These are phyloP conservation scores for Xerocomellus intermedius DNA, from an alignment of 768 basidiomycete species.

Conservation along the genomic window DNA sequence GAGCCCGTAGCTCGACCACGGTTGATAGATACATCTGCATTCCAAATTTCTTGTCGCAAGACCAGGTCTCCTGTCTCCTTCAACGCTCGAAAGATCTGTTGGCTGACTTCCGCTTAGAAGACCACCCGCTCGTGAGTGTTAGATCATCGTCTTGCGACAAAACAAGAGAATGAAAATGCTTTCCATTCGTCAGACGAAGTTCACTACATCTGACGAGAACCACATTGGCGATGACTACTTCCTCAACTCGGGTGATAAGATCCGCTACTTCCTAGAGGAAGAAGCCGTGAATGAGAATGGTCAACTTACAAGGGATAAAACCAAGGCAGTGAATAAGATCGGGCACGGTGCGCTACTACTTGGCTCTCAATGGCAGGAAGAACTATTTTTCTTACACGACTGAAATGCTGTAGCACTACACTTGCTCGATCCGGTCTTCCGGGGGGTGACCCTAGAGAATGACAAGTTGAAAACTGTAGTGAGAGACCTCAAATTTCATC, in stretches of 20 bases:
- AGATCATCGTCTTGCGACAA: neutral
- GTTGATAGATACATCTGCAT: slow-evolving; percentile 71
- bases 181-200: slow-evolving; percentile 64
- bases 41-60: slow-evolving; percentile 63
- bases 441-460: slow-evolving; percentile 78
- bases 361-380: no score
- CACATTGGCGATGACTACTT: slow-evolving; percentile 95
- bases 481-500: slow-evolving; percentile 76
- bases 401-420: slow-evolving; percentile 62
- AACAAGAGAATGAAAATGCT: neutral
- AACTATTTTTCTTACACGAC: neutral
- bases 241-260: slow-evolving; percentile 88
- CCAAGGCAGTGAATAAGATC: slow-evolving; percentile 91
- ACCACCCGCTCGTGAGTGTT: slow-evolving; percentile 74
- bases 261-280: slow-evolving; percentile 93
- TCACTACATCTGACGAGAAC: slow-evolving; percentile 72
- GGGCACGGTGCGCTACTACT: slow-evolving; percentile 61
- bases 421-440: slow-evolving; percentile 79
- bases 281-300: slow-evolving; percentile 73
- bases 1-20: neutral
- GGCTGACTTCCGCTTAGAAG: slow-evolving; percentile 70
- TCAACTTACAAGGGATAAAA: slow-evolving; percentile 67
- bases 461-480: slow-evolving; percentile 66
- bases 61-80: slow-evolving; percentile 61
- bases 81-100: slow-evolving; percentile 72